Conservation (phyloP, 2,329 filamentous ascomycete species). For the Aspergillus pseudonomiae region DNA sequence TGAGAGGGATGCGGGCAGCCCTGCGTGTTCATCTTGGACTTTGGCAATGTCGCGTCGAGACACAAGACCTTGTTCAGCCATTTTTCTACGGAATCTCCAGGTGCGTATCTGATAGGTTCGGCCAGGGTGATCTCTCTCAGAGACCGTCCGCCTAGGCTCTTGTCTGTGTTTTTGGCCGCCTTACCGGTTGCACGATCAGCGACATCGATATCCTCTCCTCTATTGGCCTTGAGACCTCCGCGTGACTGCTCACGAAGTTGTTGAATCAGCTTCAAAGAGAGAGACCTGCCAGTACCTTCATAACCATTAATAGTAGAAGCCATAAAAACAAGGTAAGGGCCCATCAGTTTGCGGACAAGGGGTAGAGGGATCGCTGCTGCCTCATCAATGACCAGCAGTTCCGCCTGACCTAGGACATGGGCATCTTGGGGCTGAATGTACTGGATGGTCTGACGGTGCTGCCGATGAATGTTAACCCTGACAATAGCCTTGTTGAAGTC, state of each 20-base stretch:
- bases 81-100: conserved; percentile 88
- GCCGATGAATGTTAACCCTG: conserved; percentile 89
- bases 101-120: conserved; percentile 92
- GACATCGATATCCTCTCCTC: conserved; percentile 64
- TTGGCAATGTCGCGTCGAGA: conserved; percentile 86
- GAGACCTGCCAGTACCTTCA: conserved; percentile 90
- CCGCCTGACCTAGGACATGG: conserved; percentile 91
- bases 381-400: conserved; percentile 94
- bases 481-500: conserved; percentile 99
- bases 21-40: conserved; percentile 69
- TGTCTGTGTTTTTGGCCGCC: conserved; percentile 64
- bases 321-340: conserved; percentile 98
- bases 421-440: conserved; percentile 97
- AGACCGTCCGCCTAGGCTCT: conserved; percentile 68
- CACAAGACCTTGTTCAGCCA: conserved; percentile 96
- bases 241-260: conserved; percentile 92
- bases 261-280: conserved; percentile 95
- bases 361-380: conserved; percentile 94
- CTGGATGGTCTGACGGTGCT: conserved; percentile 96
- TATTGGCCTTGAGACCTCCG: conserved; percentile 58
- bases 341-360: conserved; percentile 89
- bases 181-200: conserved; percentile 80
- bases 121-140: conserved; percentile 89
- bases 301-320: conserved; percentile 99
- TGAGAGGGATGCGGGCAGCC: conserved; percentile 88